Evolutionary conservation across 139 green algal genomes (phyloP).

Genomic region (Coccomyxa sp.): DNA sequence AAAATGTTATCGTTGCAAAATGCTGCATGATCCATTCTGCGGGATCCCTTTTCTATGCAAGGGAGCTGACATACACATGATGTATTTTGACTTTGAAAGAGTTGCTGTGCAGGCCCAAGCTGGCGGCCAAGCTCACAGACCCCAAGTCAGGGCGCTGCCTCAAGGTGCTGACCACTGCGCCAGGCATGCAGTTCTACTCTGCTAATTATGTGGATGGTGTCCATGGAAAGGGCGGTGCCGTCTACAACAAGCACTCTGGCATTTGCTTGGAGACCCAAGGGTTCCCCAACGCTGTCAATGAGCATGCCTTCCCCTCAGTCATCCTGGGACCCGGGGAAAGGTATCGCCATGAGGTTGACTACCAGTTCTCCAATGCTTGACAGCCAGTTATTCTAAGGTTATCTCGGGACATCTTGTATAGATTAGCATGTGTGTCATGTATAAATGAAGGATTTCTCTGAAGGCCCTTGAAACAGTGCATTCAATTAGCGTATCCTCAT

Average conservation of each 20-base stretch:
- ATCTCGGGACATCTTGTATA: too few species aligned
- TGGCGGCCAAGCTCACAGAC: conserved; percentile 59
- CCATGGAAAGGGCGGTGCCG: conserved; percentile 52
- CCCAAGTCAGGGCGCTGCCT: conserved; percentile 57
- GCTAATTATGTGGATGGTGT: conserved; percentile 67
- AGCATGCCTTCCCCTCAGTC: conserved; percentile 64
- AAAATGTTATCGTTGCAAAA: too few species aligned
- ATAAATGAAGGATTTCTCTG: too few species aligned
- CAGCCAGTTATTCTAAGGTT: too few species aligned
- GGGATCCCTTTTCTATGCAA: background rate
- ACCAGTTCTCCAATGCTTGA: conserved; percentile 46
- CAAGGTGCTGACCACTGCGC: conserved; percentile 72
- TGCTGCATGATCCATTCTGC: background rate
- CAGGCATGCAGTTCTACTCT: conserved; percentile 80
- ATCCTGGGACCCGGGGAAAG: conserved; percentile 62
- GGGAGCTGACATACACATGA: too few species aligned
- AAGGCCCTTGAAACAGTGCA: too few species aligned
- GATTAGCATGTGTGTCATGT: too few species aligned
- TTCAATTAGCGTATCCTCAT: too few species aligned
- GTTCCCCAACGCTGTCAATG: conserved; percentile 81
- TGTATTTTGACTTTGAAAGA: too few species aligned
- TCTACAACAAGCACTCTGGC: conserved; percentile 63
- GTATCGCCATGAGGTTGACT: conserved; percentile 68
- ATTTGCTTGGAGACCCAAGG: conserved; percentile 74
- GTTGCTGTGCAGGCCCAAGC: conserved; percentile 43